Base-by-base conservation (phyloP, 208 protist species). In the Crithidia mellificae region DNA sequence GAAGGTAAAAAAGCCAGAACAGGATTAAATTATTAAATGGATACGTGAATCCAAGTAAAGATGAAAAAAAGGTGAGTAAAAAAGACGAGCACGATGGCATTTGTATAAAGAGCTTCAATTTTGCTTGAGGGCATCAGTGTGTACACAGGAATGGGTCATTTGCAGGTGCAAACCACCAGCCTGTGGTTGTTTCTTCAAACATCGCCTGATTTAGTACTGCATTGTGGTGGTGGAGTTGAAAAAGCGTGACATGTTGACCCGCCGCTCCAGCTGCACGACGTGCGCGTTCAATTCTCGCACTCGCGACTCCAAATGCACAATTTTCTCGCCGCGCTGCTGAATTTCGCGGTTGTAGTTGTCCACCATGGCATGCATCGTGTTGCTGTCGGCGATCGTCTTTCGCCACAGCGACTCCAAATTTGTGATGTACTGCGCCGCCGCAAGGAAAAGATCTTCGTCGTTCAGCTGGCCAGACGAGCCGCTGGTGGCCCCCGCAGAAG, bases 321-420 rank as follows among this genome's bases (percentile, higher is more conserved):
- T 87, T 44, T 66, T 76, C 49, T 80, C 61, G 12, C 77, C 67
- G 11, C 83, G 75, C 29, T 50, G 51, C 24, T 87, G 74, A 47
- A 88, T 58, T 53, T 81, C 74, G 6, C 71, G 46, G 29, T 74
- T 65, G 66, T 79, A 70, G 36, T 77, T 67, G 41, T 46, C 58
- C 32, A 83, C 55, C 38, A 74, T 38, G 7, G 38, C 36, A 43
- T 84, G 62, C 57, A 83, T 71, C 8, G 54, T 58, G 72, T 87
- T 89, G 34, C 78, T 72, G 39, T 87, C 77, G 11, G 57, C 25
- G 17, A 91, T 58, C 1, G 85, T 67, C 41, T 84, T 53, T 4
- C 64, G 57, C 84, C 81, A 92, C 17, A 90, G 51, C 0, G 65
- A 75, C 74, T 94, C 89, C 9, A 94, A 58, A 27, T 82, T 86